Evolutionary conservation across 306 rosid species (phyloP).

Genomic region (Acacia melanoxylon): DNA sequence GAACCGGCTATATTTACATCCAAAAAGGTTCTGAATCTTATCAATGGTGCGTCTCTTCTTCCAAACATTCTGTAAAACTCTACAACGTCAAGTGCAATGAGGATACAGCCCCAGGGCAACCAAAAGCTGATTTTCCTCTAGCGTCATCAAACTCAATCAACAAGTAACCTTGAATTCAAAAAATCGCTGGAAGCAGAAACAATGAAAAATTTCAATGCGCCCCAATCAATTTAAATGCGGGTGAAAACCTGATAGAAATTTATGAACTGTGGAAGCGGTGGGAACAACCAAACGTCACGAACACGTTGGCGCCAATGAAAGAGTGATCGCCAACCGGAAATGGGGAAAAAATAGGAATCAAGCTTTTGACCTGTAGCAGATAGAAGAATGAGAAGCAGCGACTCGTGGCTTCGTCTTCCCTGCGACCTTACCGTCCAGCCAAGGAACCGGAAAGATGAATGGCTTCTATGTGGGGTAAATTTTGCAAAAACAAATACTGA

Average conservation of each 20-base stretch:
- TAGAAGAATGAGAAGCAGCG: neutral
- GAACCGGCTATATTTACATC: neutral
- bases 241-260: neutral
- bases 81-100: neutral
- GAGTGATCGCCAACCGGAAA: neutral
- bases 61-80: slow-evolving; percentile 1
- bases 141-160: neutral
- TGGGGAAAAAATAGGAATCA: neutral
- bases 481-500: neutral
- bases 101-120: neutral
- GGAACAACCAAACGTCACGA: neutral
- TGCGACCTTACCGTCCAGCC: neutral
- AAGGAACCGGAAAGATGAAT: neutral
- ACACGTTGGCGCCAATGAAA: neutral
- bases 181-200: neutral
- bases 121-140: neutral
- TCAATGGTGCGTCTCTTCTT: neutral
- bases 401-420: neutral
- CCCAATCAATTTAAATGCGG: neutral
- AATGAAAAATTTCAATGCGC: slow-evolving; percentile 1
- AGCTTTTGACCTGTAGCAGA: neutral
- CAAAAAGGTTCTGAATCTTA: neutral
- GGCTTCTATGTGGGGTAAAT: neutral
- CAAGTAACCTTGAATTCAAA: neutral
- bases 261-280: neutral